Evolutionary conservation across 768 basidiomycete genomes (phyloP), one percentile per base, ranked within the genome.

Genomic region (Boletellus ananas): DNA sequence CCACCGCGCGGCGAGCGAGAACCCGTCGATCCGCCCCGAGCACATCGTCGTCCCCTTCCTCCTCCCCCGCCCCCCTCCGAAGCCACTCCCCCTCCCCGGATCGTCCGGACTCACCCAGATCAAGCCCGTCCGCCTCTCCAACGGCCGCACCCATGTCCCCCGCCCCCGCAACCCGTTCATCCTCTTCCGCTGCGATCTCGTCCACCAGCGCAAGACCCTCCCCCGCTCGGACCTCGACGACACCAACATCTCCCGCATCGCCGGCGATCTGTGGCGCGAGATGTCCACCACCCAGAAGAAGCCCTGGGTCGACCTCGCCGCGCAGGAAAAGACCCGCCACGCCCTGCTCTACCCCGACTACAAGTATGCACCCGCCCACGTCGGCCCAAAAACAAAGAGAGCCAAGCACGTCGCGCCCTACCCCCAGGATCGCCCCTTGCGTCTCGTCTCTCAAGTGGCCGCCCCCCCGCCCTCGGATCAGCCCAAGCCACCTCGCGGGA

Each of bases 161-260:
- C 80, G 88, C 23, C 86, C 87, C 0, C 73, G 83, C 14, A 90
- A 90, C 64, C 83, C 87, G 0, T 90, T 90, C 68, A 88, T 90
- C 56, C 77, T 90, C 54, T 90, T 87, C 63, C 78, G 88, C 36
- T 85, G 80, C 61, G 80, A 88, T 61, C 81, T 87, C 46, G 81
- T 85, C 14, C 75, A 79, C 44, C 80, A 85, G 54, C 75, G 80
- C 46, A 75, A 79, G 52, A 72, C 79, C 41, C 79, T 83, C 0
- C 62, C 71, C 10, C 66, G 71, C 36, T 76, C 81, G 3, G 82
- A 86, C 63, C 73, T 73, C 14, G 79, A 87, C 57, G 84, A 88
- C 61, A 78, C 81, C 50, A 84, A 86, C 57, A 77, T 89, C 46
- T 82, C 79, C 4, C 76, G 83, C 45, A 79, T 84, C 48, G 84